Conservation (phyloP, 352 stramenopile genomes). For the Pythium dissotocum region DNA sequence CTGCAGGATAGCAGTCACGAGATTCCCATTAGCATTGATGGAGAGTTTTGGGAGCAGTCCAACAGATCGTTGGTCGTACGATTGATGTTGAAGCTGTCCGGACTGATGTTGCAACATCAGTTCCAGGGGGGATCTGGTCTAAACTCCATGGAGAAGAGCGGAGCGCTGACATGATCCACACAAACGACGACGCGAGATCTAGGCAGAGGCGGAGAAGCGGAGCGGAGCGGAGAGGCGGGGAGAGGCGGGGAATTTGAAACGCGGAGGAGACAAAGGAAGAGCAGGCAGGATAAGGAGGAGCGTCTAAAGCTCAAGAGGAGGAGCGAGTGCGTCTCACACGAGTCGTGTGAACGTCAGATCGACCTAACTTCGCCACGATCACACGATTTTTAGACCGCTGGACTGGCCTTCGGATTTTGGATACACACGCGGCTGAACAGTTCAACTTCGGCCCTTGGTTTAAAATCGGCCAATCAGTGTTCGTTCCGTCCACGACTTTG, state of each 20-base stretch:
- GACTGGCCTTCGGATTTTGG: conserved; percentile 23
- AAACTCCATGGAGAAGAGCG: conserved; percentile 16
- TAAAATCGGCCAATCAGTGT: conserved; percentile 13
- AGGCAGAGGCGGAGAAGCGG: neutral
- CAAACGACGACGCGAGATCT: neutral
- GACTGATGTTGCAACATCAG: neutral
- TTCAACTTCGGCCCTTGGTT: neutral
- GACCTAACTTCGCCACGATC: neutral
- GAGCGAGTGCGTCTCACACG: neutral
- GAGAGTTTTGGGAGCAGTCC: neutral
- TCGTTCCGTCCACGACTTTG: neutral
- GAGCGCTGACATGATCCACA: conserved; percentile 14
- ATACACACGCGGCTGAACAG: conserved; percentile 5
- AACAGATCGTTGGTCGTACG: neutral
- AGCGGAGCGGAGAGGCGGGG: neutral
- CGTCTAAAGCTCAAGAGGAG: neutral
- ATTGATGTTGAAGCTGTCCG: conserved; percentile 12
- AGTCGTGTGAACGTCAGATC: neutral
- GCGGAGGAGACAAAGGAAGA: neutral
- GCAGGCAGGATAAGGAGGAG: neutral
- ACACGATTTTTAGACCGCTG: neutral
- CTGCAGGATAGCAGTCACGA: neutral
- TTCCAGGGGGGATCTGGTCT: neutral
- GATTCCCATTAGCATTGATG: conserved; percentile 1
- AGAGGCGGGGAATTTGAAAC: neutral